phyloP scores from a whole-genome alignment of 2,329 filamentous ascomycete genomes.

The Claviceps sp. region DNA sequence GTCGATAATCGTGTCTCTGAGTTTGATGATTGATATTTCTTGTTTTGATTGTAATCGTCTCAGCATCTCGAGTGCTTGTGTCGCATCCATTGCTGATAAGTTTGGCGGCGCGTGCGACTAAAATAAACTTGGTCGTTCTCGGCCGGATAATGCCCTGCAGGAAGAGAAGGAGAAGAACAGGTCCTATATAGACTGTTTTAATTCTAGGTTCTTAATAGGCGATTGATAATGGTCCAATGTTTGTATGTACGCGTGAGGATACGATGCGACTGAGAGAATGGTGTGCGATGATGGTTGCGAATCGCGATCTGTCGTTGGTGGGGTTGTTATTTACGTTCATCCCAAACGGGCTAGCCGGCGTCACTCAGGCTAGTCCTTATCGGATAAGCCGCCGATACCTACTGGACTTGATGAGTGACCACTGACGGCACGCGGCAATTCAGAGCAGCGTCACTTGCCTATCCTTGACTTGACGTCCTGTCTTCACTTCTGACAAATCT shows the following conservation, averaged over 20 bases:
- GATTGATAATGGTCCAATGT: background rate
- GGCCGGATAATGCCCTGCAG: background rate
- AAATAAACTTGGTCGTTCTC: background rate
- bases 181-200: background rate
- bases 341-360: constrained; percentile 5
- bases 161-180: background rate
- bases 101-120: background rate
- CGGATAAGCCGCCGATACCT: too few relatives aligned
- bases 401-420: too few relatives aligned
- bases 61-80: constrained; percentile 34
- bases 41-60: constrained; percentile 40
- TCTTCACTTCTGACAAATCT: background rate
- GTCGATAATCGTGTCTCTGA: constrained; percentile 60
- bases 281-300: background rate
- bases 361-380: too few relatives aligned
- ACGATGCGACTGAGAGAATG: background rate
- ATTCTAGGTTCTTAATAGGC: background rate
- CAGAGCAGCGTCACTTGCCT: background rate
- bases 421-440: too few relatives aligned
- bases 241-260: background rate
- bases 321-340: constrained; percentile 7
- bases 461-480: background rate
- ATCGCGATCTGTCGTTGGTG: background rate
- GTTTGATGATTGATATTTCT: constrained; percentile 60
- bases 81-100: constrained; percentile 22